These are phyloP conservation scores for Microcyclospora tardicrescens DNA, from an alignment of 2,329 filamentous ascomycete species.

Conservation along the genomic window DNA sequence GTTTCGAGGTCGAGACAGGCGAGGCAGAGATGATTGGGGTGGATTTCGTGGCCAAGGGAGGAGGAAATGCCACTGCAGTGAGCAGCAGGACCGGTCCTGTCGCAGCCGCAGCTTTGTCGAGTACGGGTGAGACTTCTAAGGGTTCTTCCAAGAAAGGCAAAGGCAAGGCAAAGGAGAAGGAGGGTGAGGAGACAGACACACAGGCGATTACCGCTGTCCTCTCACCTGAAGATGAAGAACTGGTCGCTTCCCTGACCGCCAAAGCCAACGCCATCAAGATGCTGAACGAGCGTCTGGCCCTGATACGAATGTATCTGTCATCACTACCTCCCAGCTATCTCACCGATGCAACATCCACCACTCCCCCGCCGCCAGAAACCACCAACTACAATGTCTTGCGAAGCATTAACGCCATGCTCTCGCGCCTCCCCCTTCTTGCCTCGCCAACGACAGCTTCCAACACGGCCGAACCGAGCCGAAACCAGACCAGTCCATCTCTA, in stretches of 20 bases:
- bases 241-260: slow-evolving; percentile 59
- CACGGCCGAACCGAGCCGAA: slow-evolving; percentile 54
- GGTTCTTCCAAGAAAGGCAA: slow-evolving; percentile 26
- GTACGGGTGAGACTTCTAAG: slow-evolving; percentile 11
- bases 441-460: slow-evolving; percentile 46
- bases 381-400: slow-evolving; percentile 63
- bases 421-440: slow-evolving; percentile 67
- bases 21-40: slow-evolving; percentile 98
- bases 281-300: slow-evolving; percentile 51
- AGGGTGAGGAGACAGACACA: slow-evolving; percentile 27
- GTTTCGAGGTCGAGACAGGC: slow-evolving; percentile 81
- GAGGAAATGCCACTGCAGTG: slow-evolving; percentile 62
- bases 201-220: slow-evolving; percentile 29
- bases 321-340: slow-evolving; percentile 55
- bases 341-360: slow-evolving; percentile 30
- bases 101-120: slow-evolving; percentile 4
- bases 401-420: slow-evolving; percentile 74
- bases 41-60: slow-evolving; percentile 78
- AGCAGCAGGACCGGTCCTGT: slow-evolving; percentile 7
- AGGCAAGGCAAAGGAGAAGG: slow-evolving; percentile 26
- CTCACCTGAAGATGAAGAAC: slow-evolving; percentile 51
- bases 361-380: slow-evolving; percentile 22
- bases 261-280: slow-evolving; percentile 92
- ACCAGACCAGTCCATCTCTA: slow-evolving; percentile 26
- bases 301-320: slow-evolving; percentile 57